These are phyloP conservation scores for Cercospora beticola DNA, from an alignment of 2,329 filamentous ascomycete genomes.

Conservation along the genomic window DNA sequence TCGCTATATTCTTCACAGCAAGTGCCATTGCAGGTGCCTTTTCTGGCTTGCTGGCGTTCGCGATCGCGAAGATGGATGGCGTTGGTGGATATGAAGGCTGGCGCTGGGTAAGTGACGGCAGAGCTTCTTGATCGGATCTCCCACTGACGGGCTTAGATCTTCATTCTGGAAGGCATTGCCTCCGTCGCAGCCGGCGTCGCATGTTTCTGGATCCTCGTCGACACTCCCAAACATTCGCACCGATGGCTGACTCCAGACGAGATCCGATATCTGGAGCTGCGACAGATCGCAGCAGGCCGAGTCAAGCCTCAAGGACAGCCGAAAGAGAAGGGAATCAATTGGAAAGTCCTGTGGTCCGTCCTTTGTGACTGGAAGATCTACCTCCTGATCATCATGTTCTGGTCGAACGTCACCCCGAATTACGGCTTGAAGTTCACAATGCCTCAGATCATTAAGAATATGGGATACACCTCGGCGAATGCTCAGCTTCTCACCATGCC, in stretches of 20 bases:
- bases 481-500: constrained; percentile 34
- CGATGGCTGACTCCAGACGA: constrained; percentile 30
- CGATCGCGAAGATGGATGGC: constrained; percentile 44
- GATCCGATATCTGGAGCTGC: constrained; percentile 19
- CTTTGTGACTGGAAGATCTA: constrained; percentile 53
- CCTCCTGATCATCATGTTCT: constrained; percentile 43
- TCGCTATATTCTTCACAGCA: constrained; percentile 29
- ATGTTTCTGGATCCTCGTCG: constrained; percentile 58
- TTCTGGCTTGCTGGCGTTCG: constrained; percentile 30
- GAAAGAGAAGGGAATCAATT: neutral
- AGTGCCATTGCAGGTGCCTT: constrained; percentile 26
- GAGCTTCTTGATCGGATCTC: neutral
- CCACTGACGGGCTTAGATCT: constrained; percentile 35
- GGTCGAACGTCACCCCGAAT: neutral
- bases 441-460: constrained; percentile 19
- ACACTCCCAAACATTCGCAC: constrained; percentile 32
- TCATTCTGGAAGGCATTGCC: constrained; percentile 58
- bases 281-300: neutral
- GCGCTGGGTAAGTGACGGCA: constrained; percentile 29
- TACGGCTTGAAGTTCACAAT: constrained; percentile 22
- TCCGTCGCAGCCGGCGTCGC: constrained; percentile 55
- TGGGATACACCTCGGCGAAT: constrained; percentile 21
- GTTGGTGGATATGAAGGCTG: constrained; percentile 21
- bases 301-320: neutral
- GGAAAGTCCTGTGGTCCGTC: constrained; percentile 36